A percentile compares a stretch with the other conserved stretches of the same genome.
phyloP scores from a whole-genome alignment of 768 basidiomycete genomes.

The Amanita pseudoporphyria region DNA sequence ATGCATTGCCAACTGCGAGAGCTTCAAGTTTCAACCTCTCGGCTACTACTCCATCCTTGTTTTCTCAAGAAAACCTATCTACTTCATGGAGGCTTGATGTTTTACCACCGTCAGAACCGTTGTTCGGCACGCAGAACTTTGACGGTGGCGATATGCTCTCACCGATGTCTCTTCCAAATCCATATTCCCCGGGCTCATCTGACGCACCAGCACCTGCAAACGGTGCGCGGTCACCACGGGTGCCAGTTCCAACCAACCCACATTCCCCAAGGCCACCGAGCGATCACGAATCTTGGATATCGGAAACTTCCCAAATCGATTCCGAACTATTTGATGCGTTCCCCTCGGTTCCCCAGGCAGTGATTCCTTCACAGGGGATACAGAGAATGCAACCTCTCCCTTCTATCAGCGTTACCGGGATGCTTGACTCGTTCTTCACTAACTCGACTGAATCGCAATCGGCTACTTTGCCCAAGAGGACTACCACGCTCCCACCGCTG shows the following conservation, averaged over 20 bases:
- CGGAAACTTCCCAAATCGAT: slow-evolving; percentile 40
- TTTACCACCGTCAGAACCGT: not conserved
- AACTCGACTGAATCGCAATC: not conserved
- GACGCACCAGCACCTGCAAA: not conserved
- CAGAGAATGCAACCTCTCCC: not conserved
- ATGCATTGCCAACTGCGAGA: not conserved
- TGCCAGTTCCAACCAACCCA: not conserved
- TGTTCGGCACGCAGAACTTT: slow-evolving; percentile 1
- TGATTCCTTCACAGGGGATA: slow-evolving; percentile 19
- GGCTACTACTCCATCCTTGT: not conserved
- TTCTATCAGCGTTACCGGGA: not conserved
- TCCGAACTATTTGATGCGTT: slow-evolving; percentile 60
- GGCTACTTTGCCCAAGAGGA: slow-evolving; percentile 3
- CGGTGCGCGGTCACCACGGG: not conserved
- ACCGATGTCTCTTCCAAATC: slow-evolving; percentile 11
- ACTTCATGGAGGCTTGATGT: not conserved
- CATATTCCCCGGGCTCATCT: slow-evolving; percentile 9
- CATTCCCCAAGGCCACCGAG: not conserved
- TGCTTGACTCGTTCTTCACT: not conserved
- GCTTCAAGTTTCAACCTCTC: not conserved
- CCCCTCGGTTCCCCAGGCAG: slow-evolving; percentile 53
- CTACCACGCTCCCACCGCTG: not conserved
- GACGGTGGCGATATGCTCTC: slow-evolving; percentile 8
- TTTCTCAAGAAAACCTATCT: not conserved
- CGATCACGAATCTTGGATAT: slow-evolving; percentile 34